A percentile compares a stretch with the other conserved stretches of the same genome.
Conservation (phyloP, 371 early-diverging fungal species). For the Actinomortierella ambigua region DNA sequence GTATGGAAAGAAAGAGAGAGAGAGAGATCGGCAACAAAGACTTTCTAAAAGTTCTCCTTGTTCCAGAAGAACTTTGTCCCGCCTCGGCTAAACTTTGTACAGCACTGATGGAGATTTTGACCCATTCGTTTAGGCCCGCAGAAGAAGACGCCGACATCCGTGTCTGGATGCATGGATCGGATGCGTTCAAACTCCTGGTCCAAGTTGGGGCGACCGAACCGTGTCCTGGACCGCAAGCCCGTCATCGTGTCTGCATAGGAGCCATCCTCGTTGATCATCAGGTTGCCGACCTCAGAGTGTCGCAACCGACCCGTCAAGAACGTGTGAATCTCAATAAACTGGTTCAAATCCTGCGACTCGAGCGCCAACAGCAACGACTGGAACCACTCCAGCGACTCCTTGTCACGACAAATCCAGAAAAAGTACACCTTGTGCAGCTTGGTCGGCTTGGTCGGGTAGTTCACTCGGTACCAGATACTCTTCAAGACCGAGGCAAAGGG, state of each 20-base stretch:
- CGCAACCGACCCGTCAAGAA: constrained; percentile 73
- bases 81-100: constrained; percentile 64
- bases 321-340: constrained; percentile 74
- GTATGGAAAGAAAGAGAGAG: not conserved
- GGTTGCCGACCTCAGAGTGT: constrained; percentile 55
- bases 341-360: constrained; percentile 65
- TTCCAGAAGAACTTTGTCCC: constrained; percentile 44
- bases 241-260: constrained; percentile 57
- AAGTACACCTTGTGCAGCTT: constrained; percentile 84
- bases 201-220: constrained; percentile 61
- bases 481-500: constrained; percentile 51
- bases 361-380: constrained; percentile 71
- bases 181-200: constrained; percentile 61
- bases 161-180: constrained; percentile 52
- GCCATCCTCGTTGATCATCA: constrained; percentile 58
- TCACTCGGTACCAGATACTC: constrained; percentile 55
- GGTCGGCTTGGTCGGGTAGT: constrained; percentile 50
- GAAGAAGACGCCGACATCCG: constrained; percentile 65
- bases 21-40: not conserved
- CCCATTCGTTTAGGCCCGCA: constrained; percentile 66
- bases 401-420: constrained; percentile 86
- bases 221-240: constrained; percentile 56
- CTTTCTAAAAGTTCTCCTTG: constrained; percentile 20
- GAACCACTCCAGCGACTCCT: constrained; percentile 80
- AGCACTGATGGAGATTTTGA: constrained; percentile 56